Percentiles rank a stretch among this genome's conserved stretches.
phyloP scores from a whole-genome alignment of 495 filamentous ascomycete genomes.

The Aspergillus carlsbadensis region DNA sequence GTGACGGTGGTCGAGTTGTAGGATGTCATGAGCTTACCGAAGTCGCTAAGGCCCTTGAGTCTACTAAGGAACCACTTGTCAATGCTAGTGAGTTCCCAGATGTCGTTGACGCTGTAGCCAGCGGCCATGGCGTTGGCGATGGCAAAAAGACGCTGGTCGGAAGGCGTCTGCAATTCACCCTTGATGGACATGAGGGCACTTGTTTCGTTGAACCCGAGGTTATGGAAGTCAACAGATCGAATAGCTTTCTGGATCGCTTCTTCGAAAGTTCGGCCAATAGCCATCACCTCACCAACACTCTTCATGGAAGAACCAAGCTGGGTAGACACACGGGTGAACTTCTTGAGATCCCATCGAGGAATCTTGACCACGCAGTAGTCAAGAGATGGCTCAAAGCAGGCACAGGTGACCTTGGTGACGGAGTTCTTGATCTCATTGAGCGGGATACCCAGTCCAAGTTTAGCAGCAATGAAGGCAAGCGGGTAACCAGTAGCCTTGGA shows the following conservation, averaged over 20 bases:
- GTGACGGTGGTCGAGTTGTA: slow-evolving; percentile 71
- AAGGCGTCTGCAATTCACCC: slow-evolving; percentile 92
- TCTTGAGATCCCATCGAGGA: slow-evolving; percentile 97
- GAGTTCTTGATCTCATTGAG: slow-evolving; percentile 96
- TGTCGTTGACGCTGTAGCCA: slow-evolving; percentile 91
- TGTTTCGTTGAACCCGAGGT: slow-evolving; percentile 92
- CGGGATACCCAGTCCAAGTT: slow-evolving; percentile 90
- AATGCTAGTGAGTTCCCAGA: slow-evolving; percentile 96
- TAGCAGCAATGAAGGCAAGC: slow-evolving; percentile 93
- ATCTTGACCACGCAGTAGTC: slow-evolving; percentile 99
- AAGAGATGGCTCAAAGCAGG: slow-evolving; percentile 98
- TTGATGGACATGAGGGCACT: slow-evolving; percentile 93
- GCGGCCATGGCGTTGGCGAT: slow-evolving; percentile 96
- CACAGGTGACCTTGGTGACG: slow-evolving; percentile 93
- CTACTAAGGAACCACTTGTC: slow-evolving; percentile 82
- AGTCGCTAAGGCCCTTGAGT: slow-evolving; percentile 87
- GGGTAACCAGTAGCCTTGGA: slow-evolving; percentile 98
- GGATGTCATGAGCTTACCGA: slow-evolving; percentile 70
- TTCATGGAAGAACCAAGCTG: slow-evolving; percentile 98
- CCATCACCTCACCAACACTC: slow-evolving; percentile 99
- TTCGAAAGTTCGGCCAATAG: slow-evolving; percentile 93
- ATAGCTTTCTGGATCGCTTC: slow-evolving; percentile 99
- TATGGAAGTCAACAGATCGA: slow-evolving; percentile 89
- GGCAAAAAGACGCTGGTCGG: slow-evolving; percentile 94
- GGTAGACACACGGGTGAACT: slow-evolving; percentile 94